Base-by-base conservation (phyloP, 169 alveolate species). In the Miamiensis avidus region DNA sequence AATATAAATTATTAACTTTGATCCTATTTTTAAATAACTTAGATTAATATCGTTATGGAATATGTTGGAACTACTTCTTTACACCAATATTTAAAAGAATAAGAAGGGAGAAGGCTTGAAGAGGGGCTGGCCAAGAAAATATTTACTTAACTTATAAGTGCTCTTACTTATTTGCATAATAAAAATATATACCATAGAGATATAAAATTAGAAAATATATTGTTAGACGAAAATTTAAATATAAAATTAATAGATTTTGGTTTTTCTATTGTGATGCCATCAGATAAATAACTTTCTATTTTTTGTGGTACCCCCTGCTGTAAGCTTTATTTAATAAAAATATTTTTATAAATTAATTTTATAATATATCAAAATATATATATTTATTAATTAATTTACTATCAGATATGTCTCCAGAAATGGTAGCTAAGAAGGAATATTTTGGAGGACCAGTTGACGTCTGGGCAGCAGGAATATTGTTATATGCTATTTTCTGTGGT, bases 181-280 rank as follows among this genome's bases (percentile, higher is more conserved):
- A 83, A 86, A 72, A 87, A 87, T 78, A 87, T 94, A 26, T 85
- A 91, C 0, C 97, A 94, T 86, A 86, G 97, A 83, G 97, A 94
- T 84, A 84, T 94, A 26, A 94, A 94, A 84, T 89, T 92, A 16
- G 97, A 94, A 78, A 94, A 94, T 82, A 91, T 92, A 28, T 76
- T 93, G 25, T 69, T 91, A 0, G 89, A 89, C 74, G 91, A 92
- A 74, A 85, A 89, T 72, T 32, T 77, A 28, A 82, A 85, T 25
- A 33, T 93, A 26, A 93, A 93, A 74, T 74, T 93, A n/a, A 93
- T 93, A 31, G 96, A 93, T 74, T 94, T 94, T 84, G 97, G 97
- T 16, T 93, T 93, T 74, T 73, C 91, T 28, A 82, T 87, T 29
- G 72, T 85, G 49, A 76, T 87, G 0, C 89, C 92, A 34, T 34